Evolutionary conservation across 2,329 filamentous ascomycete genomes (phyloP).

Genomic region (Hypoxylon sp.): DNA sequence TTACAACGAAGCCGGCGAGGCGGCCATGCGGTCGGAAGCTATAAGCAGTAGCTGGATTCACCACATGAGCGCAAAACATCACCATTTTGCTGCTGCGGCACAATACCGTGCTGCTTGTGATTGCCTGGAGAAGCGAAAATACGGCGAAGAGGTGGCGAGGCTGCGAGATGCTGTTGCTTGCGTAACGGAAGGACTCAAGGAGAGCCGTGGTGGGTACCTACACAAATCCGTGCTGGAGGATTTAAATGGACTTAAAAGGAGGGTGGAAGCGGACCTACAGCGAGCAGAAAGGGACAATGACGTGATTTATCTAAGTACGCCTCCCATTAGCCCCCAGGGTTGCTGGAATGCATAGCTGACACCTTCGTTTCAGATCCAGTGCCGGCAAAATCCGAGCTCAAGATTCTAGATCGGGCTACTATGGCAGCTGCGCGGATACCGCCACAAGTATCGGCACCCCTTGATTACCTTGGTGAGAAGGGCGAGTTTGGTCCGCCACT

Average conservation of each 20-base stretch:
- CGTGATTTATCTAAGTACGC: slow-evolving; percentile 85
- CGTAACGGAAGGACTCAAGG: slow-evolving; percentile 86
- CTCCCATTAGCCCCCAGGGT: too few species aligned
- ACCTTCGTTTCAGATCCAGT: slow-evolving; percentile 69
- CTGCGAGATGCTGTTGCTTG: slow-evolving; percentile 84
- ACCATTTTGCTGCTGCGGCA: slow-evolving; percentile 95
- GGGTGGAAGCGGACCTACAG: slow-evolving; percentile 88
- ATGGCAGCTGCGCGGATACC: slow-evolving; percentile 88
- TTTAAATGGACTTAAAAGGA: slow-evolving; percentile 82
- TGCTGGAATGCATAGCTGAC: slow-evolving; percentile 47
- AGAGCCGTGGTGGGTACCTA: slow-evolving; percentile 77
- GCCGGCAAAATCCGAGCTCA: slow-evolving; percentile 88
- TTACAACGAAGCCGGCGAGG: slow-evolving; percentile 86
- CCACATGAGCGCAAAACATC: slow-evolving; percentile 95
- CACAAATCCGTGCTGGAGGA: slow-evolving; percentile 86
- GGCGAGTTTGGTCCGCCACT: slow-evolving; percentile 85
- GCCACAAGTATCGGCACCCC: slow-evolving; percentile 82
- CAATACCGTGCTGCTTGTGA: slow-evolving; percentile 93
- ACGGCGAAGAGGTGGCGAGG: slow-evolving; percentile 93
- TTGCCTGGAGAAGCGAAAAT: slow-evolving; percentile 91
- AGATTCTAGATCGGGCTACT: slow-evolving; percentile 83
- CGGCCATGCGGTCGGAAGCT: slow-evolving; percentile 87
- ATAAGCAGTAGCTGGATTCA: slow-evolving; percentile 97
- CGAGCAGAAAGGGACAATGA: slow-evolving; percentile 97
- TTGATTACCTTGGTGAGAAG: slow-evolving; percentile 82